Base-by-base conservation (phyloP, 805 yeast genomes). In the Candida nitratophila region DNA sequence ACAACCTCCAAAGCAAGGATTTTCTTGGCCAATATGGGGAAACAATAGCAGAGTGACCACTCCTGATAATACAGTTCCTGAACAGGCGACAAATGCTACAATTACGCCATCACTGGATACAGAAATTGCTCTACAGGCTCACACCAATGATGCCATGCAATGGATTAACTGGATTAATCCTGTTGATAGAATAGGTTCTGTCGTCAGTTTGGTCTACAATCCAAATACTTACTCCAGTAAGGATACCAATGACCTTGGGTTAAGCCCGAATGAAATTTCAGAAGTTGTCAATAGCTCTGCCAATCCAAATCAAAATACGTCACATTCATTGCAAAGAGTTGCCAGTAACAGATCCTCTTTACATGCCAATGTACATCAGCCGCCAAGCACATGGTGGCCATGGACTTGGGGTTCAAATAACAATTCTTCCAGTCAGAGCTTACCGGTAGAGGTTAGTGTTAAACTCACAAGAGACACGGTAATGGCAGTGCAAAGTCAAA, bases 401-500 rank as follows among this genome's bases (percentile, higher is more conserved):
- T 55, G 58, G 58, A 40, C 41, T 17, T 53, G 57, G 51, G 42
- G 30, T 29, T 12, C 40, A 40, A 43, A 7, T 3, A 37, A 12
- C 22, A 22, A n/a, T 11, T 3, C 5, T 3, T 24, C 40, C 3
- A 16, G 9, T 17, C 17, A 36, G 3, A 22, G 19, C 21, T 26
- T 24, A 11, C 30, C 41, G 3, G 16, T 20, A 5, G 41, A 29
- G 20, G 19, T 6, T 14, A 21, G 17, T 22, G 41, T 19, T 8
- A 39, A 39, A 14, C 9, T 39, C 12, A 6, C 59, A 3, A 49
- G 49, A 27, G 59, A 54, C 29, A 55, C 62, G 1, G 40, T 39
- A 9, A 55, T 51, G 17, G 53, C 55, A 11, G 49, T 65, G 9
- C 49, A 54, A 33, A 42, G 44, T 21, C 44, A 50, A 29, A 51